These are phyloP conservation scores for Orobanche coerulescens DNA, from an alignment of 257 asterid species.

Conservation along the genomic window DNA sequence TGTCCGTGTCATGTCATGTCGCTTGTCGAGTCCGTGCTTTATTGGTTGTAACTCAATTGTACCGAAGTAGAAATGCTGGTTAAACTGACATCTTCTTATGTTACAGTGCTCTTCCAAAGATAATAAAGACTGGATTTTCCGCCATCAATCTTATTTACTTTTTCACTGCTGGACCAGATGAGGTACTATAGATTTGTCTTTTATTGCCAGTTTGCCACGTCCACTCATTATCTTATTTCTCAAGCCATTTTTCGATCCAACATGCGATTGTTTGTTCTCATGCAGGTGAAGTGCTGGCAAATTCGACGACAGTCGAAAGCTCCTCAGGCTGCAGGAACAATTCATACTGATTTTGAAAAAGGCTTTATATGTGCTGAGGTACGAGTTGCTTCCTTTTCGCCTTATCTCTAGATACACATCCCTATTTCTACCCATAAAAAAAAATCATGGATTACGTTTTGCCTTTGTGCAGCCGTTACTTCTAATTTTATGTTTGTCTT, in stretches of 20 bases:
- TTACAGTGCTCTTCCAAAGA: conserved; percentile 81
- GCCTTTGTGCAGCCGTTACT: background rate
- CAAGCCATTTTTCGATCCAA: background rate
- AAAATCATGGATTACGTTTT: background rate
- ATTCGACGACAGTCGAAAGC: conserved; percentile 81
- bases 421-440: background rate
- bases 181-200: conserved; percentile 42
- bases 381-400: conserved; percentile 9
- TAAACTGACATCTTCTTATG: conserved; percentile 28
- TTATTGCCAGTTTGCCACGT: background rate
- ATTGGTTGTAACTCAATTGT: conserved; percentile 1
- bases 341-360: conserved; percentile 90
- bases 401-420: background rate
- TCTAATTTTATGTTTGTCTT: no score
- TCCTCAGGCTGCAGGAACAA: conserved; percentile 98
- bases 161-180: conserved; percentile 99
- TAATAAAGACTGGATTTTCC: conserved; percentile 95
- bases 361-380: conserved; percentile 99
- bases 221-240: background rate
- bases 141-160: conserved; percentile 96
- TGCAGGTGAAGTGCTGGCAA: conserved; percentile 99
- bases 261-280: conserved; percentile 15
- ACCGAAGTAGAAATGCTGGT: background rate
- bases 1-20: no score
- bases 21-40: no score